Conservation (phyloP, 345 rosid genomes). For the Diplotaxis tenuifolia region DNA sequence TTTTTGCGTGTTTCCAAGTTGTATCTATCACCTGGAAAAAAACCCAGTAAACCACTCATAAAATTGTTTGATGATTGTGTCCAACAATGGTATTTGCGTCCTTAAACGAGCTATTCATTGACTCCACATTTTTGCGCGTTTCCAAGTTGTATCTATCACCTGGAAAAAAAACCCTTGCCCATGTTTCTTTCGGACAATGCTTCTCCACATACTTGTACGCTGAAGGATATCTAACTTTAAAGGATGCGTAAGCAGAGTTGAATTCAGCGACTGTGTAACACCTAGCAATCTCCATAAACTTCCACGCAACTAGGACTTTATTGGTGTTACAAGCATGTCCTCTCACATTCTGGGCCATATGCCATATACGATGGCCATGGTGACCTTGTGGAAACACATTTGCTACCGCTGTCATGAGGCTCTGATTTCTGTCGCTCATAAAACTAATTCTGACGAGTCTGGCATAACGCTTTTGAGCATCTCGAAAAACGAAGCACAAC, state of each 20-base stretch:
- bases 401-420: not conserved
- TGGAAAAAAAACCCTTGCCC: no score
- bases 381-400: not conserved
- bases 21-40: no score
- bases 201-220: not conserved
- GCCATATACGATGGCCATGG: not conserved
- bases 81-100: no score
- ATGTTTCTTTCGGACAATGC: not conserved
- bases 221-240: not conserved
- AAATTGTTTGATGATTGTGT: no score
- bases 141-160: no score
- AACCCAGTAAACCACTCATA: no score
- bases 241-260: not conserved
- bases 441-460: not conserved
- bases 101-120: no score
- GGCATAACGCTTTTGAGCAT: not conserved
- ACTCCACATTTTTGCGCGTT: no score
- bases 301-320: not conserved
- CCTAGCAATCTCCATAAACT: not conserved
- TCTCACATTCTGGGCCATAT: not conserved
- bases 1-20: no score
- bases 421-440: not conserved
- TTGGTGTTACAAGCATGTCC: not conserved
- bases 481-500: not conserved
- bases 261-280: not conserved